Evolutionary conservation across 495 filamentous ascomycete genomes (phyloP).

Genomic region (Lophiotrema nucula): DNA sequence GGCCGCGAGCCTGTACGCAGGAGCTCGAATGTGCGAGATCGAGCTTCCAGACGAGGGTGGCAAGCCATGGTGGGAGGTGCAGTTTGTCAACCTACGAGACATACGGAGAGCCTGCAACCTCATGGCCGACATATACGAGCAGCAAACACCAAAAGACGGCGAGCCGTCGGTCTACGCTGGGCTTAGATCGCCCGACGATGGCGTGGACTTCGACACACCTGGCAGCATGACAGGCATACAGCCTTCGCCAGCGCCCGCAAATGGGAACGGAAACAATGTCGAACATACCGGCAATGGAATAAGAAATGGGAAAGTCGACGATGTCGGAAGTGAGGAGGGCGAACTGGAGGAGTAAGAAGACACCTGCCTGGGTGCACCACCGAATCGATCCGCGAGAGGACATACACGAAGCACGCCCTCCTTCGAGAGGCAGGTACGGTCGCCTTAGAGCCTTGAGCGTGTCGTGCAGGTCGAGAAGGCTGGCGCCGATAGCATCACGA

Average conservation of each 20-base stretch:
- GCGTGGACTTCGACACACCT: conserved; percentile 11
- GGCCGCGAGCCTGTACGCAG: conserved; percentile 82
- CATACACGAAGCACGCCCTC: too few relatives aligned
- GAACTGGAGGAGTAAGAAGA: conserved; percentile 18
- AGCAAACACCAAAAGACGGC: conserved; percentile 30
- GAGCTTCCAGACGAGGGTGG: conserved; percentile 72
- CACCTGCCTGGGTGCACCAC: too few relatives aligned
- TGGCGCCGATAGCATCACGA: too few relatives aligned
- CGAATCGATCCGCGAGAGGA: too few relatives aligned
- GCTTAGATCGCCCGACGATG: conserved; percentile 38
- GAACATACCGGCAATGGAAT: neutral
- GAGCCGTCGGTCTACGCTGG: conserved; percentile 40
- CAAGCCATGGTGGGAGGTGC: conserved; percentile 83
- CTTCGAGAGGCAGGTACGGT: too few relatives aligned
- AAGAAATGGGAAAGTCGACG: neutral
- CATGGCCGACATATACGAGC: conserved; percentile 73
- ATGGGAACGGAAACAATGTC: neutral
- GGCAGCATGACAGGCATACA: neutral
- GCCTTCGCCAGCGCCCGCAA: neutral
- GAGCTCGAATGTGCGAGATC: conserved; percentile 65
- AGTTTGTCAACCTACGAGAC: conserved; percentile 61
- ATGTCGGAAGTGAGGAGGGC: conserved; percentile 20
- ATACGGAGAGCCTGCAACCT: conserved; percentile 65
- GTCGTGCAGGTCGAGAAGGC: too few relatives aligned
- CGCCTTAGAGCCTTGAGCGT: too few relatives aligned